Evolutionary conservation across 148 eudicot genomes (phyloP).

Genomic region (Fagopyrum esculentum): DNA sequence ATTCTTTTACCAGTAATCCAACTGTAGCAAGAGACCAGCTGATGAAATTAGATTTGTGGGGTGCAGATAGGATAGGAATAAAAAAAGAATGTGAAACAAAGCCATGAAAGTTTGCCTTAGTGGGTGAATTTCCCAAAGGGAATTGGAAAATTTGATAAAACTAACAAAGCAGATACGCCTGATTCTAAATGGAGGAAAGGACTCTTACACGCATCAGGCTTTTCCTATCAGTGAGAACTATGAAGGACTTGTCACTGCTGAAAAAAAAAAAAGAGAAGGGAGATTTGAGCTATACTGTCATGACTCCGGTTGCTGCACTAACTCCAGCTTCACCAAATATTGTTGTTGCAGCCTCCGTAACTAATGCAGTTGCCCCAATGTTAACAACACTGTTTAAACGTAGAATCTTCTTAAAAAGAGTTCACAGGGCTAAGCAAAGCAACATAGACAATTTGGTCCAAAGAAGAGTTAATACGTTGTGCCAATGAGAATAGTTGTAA

Average conservation of each 20-base stretch:
- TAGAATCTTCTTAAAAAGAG: slow-evolving; percentile 25
- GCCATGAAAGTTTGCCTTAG: neutral
- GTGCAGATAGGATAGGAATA: neutral
- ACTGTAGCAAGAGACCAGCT: neutral
- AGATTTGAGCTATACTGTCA: slow-evolving; percentile 60
- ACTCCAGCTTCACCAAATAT: slow-evolving; percentile 94
- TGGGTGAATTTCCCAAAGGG: neutral
- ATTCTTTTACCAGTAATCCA: neutral
- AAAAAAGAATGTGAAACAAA: neutral
- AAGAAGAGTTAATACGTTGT: slow-evolving; percentile 59
- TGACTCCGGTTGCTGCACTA: slow-evolving; percentile 94
- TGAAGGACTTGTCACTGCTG: neutral
- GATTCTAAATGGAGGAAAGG: neutral
- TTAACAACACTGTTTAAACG: slow-evolving; percentile 72
- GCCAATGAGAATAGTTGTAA: slow-evolving; percentile 95
- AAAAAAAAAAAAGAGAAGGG: neutral
- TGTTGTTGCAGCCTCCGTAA: slow-evolving; percentile 94
- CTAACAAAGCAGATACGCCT: neutral
- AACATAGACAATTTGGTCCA: neutral
- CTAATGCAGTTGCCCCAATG: slow-evolving; percentile 95
- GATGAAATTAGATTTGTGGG: neutral
- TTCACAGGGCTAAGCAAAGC: slow-evolving; percentile 1
- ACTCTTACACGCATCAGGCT: neutral
- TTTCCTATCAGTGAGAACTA: neutral
- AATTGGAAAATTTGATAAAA: neutral